phyloP scores from a whole-genome alignment of 202 grass and related monocot genomes.

The Setaria italica region DNA sequence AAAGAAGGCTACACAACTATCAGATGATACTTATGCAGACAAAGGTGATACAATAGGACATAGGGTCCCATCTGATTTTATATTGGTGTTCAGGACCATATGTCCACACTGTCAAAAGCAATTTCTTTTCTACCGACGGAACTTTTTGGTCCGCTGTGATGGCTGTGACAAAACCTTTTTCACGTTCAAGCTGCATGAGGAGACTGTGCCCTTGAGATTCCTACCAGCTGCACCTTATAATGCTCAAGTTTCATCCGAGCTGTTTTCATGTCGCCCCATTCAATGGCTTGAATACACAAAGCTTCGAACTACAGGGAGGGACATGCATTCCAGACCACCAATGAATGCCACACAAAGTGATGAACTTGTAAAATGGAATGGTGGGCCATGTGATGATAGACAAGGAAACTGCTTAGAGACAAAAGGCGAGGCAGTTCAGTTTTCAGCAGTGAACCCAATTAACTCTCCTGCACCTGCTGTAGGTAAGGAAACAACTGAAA shows the following conservation, averaged over 20 bases:
- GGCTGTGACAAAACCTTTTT: constrained; percentile 59
- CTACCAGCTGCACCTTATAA: constrained; percentile 6
- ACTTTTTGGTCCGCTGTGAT: constrained; percentile 59
- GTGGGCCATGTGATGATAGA: not conserved
- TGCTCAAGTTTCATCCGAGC: constrained; percentile 18
- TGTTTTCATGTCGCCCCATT: constrained; percentile 20
- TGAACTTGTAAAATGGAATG: constrained; percentile 1
- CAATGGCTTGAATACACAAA: not conserved
- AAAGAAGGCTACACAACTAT: not conserved
- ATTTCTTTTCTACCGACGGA: constrained; percentile 34
- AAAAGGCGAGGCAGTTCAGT: constrained; percentile 2
- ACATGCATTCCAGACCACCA: not conserved
- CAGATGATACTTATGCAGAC: constrained; percentile 20
- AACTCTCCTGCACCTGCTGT: constrained; percentile 4
- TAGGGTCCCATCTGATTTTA: constrained; percentile 37
- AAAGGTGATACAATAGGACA: not conserved
- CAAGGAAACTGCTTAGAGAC: not conserved
- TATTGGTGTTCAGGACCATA: constrained; percentile 54
- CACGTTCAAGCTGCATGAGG: constrained; percentile 58
- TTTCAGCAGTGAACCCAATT: constrained; percentile 15
- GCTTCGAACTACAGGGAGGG: not conserved
- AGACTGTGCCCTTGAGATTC: constrained; percentile 30
- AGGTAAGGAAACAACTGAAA: constrained; percentile 28
- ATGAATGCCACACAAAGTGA: not conserved
- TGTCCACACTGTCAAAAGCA: constrained; percentile 45